Conservation (phyloP, 768 basidiomycete genomes). For the Suillus clintonianus region DNA sequence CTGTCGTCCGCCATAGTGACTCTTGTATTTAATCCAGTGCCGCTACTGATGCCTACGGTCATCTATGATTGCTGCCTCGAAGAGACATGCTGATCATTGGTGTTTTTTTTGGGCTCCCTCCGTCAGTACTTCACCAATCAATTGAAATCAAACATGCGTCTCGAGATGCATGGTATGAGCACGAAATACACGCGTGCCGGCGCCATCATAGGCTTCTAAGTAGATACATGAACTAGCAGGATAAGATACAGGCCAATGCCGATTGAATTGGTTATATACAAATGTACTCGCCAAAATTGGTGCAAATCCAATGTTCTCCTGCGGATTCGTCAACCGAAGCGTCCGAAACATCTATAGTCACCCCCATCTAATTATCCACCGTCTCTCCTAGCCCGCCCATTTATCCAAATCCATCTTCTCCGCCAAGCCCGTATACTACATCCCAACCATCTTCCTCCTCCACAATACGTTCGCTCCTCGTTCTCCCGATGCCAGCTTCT, state of each 20-base stretch:
- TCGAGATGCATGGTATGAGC: not conserved
- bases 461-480: conserved; percentile 30
- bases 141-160: not conserved
- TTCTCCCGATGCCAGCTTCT: conserved; percentile 13
- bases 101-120: not conserved
- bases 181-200: not conserved
- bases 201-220: no score
- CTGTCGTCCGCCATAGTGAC: no score
- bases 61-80: not conserved
- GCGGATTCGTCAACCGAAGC: not conserved
- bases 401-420: conserved; percentile 18
- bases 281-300: not conserved
- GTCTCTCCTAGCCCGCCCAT: not conserved
- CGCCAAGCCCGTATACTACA: conserved; percentile 39
- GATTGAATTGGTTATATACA: not conserved
- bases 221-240: not conserved
- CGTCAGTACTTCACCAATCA: not conserved
- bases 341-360: not conserved
- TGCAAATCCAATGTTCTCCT: not conserved
- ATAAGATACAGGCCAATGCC: not conserved
- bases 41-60: not conserved
- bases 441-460: conserved; percentile 58
- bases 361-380: not conserved
- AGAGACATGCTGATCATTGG: not conserved
- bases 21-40: not conserved